Evolutionary conservation across 2,329 filamentous ascomycete species (phyloP).

Genomic region (Pseudogymnoascus sp.): DNA sequence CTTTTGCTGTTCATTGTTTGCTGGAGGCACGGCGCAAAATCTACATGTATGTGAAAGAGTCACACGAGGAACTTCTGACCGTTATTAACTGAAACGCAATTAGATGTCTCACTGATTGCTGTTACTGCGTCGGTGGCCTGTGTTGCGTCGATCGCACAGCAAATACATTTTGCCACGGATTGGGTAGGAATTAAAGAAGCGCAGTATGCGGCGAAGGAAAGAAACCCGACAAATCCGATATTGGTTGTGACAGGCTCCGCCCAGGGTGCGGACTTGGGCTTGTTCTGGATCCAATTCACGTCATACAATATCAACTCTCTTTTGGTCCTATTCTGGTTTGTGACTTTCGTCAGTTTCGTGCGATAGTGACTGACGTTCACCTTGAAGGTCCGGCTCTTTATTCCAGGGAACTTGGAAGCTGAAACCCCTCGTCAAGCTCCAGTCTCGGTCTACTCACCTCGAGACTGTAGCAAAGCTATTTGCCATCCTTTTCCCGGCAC

Average conservation of each 20-base stretch:
- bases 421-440: neutral
- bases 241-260: constrained; percentile 1
- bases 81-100: neutral
- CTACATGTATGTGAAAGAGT: constrained; percentile 2
- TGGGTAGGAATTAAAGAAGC: constrained; percentile 4
- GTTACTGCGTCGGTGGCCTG: neutral
- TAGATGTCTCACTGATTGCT: constrained; percentile 12
- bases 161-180: constrained; percentile 12
- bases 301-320: constrained; percentile 14
- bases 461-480: constrained; percentile 12
- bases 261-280: constrained; percentile 13
- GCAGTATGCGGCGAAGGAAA: neutral
- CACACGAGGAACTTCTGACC: no score
- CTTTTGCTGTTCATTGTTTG: constrained; percentile 8
- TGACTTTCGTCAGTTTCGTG: neutral
- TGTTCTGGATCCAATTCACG: constrained; percentile 16
- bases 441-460: neutral
- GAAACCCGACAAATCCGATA: neutral
- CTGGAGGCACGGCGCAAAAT: constrained; percentile 12
- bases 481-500: constrained; percentile 11
- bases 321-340: constrained; percentile 15
- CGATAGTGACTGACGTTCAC: neutral
- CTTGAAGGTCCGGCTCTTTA: neutral
- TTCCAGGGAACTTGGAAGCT: constrained; percentile 5
- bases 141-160: constrained; percentile 8